Evolutionary conservation across 495 filamentous ascomycete genomes (phyloP).

Genomic region (Viridothelium virens): DNA sequence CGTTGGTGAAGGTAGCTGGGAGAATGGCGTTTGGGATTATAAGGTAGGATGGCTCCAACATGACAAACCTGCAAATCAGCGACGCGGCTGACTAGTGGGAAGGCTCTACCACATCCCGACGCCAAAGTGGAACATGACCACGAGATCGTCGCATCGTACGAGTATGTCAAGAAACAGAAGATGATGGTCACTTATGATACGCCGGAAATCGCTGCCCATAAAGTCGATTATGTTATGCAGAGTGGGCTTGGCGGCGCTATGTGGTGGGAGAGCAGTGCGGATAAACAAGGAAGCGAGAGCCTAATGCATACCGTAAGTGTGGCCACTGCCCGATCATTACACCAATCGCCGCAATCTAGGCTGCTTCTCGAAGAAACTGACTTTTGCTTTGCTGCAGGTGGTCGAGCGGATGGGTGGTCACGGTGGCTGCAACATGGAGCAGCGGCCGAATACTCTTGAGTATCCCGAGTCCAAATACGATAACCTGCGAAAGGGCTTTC

Average conservation of each 20-base stretch:
- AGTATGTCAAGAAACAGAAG: constrained; percentile 50
- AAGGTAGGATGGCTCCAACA: constrained; percentile 19
- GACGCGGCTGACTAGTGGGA: not conserved
- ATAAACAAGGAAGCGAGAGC: constrained; percentile 44
- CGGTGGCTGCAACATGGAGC: constrained; percentile 23
- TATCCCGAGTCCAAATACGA: constrained; percentile 29
- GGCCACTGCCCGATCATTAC: no score
- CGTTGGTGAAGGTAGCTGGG: constrained; percentile 57
- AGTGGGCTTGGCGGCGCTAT: constrained; percentile 69
- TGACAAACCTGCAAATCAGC: not conserved
- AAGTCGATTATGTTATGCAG: constrained; percentile 57
- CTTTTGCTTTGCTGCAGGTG: not conserved
- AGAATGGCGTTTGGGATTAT: constrained; percentile 75
- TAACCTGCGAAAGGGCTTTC: constrained; percentile 26
- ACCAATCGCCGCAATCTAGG: not conserved
- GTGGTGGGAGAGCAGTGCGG: constrained; percentile 85
- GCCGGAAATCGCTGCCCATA: constrained; percentile 48
- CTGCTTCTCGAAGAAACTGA: not conserved
- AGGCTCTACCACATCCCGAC: constrained; percentile 45
- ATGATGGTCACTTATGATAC: constrained; percentile 76
- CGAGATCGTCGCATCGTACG: constrained; percentile 55
- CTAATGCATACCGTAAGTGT: constrained; percentile 17
- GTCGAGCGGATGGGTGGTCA: constrained; percentile 20
- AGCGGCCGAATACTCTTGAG: constrained; percentile 20
- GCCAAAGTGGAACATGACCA: constrained; percentile 44